Conservation (phyloP, 208 protist genomes). For the Wallacemonas collosoma region DNA sequence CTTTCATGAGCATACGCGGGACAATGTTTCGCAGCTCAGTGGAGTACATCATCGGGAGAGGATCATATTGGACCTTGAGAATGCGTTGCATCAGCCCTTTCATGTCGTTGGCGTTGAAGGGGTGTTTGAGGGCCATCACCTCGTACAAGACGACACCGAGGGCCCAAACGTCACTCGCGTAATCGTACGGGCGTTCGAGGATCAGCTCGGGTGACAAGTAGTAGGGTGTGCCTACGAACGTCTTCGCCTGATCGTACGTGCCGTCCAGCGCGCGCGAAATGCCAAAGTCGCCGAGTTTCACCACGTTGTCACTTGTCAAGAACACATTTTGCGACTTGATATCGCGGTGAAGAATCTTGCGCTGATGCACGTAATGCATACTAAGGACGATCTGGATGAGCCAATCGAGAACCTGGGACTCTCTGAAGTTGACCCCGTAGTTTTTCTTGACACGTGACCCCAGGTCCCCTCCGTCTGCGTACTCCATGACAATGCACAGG, state of each 20-base stretch:
- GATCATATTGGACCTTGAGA: conserved; percentile 84
- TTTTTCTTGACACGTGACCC: conserved; percentile 77
- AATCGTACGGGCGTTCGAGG: conserved; percentile 92
- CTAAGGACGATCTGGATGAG: conserved; percentile 91
- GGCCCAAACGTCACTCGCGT: conserved; percentile 95
- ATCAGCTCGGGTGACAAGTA: conserved; percentile 94
- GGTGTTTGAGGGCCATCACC: conserved; percentile 82
- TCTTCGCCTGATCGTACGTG: conserved; percentile 93
- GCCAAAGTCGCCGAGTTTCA: conserved; percentile 96
- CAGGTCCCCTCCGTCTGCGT: conserved; percentile 89
- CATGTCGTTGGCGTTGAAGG: conserved; percentile 90
- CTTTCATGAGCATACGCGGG: conserved; percentile 69
- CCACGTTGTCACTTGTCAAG: conserved; percentile 80
- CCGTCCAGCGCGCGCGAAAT: conserved; percentile 88
- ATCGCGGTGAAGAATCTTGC: conserved; percentile 93
- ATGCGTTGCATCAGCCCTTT: conserved; percentile 91
- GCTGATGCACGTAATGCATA: conserved; percentile 90
- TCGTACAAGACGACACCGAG: conserved; percentile 93
- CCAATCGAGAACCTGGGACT: conserved; percentile 88
- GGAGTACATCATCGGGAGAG: conserved; percentile 71
- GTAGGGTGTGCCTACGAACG: conserved; percentile 95
- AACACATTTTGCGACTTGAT: conserved; percentile 95
- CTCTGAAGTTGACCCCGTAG: conserved; percentile 78
- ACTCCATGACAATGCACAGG: conserved; percentile 95
- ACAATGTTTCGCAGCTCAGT: conserved; percentile 79